Evolutionary conservation across 176 grass and related monocot genomes (phyloP), one percentile per base, ranked within the genome.

Genomic region (Coix lacrymajobi): DNA sequence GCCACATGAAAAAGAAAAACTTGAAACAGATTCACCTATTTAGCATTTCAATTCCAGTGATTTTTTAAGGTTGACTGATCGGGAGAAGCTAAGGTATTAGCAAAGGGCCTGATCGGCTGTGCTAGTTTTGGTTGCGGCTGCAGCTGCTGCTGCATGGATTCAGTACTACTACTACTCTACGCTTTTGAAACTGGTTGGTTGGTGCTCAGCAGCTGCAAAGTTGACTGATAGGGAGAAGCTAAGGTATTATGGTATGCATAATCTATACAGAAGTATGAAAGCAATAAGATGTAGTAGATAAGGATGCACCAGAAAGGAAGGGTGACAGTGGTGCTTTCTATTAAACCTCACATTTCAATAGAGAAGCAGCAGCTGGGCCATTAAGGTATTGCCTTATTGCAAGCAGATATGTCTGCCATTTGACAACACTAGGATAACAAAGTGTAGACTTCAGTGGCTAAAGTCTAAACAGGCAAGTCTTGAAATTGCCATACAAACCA

Each of bases 401-500:
- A 57, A 58, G 44, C 26, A 49, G 62, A 24, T 41, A 62, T 46
- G 31, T 41, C 30, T 40, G 31, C 24, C 48, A 49, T 54, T 85
- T 51, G 40, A 64, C 22, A 73, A 65, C 38, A 71, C 8, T 34
- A 75, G 14, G 29, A 36, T 24, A 40, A 41, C 10, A 34, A 39
- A 69, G 29, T 61, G 5, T 75, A 22, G 34, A 24, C 17, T 37
- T 31, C 24, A 70, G 7, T 82, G 17, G 48, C 34, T 84, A 45
- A 69, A 69, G 11, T 73, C 12, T 84, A 78, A 69, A 36, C 8
- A 62, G 69, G 8, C 14, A 38, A 80, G 69, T 19, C 32, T 63
- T 60, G 32, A 40, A 71, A 14, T 73, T 86, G 72, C 20, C 13
- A 71, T 62, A 60, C 80, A 28, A 89, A 81, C 39, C 52, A 70